Conservation (phyloP, 2,329 filamentous ascomycete genomes). For the Colletotrichum caudatum region DNA sequence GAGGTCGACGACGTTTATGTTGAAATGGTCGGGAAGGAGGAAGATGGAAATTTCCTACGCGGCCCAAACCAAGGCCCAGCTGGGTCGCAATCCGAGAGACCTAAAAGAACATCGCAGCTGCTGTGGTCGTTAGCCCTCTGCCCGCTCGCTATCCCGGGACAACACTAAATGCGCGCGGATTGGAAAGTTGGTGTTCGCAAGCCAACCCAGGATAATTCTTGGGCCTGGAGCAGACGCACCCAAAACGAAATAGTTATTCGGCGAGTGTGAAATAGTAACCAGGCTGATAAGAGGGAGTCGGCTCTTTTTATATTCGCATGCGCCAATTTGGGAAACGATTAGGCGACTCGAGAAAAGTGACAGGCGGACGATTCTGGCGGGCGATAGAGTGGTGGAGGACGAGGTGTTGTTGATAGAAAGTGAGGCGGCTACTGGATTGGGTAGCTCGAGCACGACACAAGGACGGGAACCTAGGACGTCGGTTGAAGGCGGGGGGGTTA, state of each 20-base stretch:
- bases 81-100: slow-evolving; percentile 51
- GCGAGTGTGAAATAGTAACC: neutral
- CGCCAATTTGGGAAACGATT: neutral
- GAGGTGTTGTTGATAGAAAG: slow-evolving; percentile 42
- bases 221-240: slow-evolving; percentile 32
- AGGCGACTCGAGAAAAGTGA: slow-evolving; percentile 11
- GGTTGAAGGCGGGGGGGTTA: slow-evolving; percentile 33
- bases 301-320: slow-evolving; percentile 25
- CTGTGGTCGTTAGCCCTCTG: slow-evolving; percentile 33
- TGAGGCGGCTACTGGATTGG: slow-evolving; percentile 41
- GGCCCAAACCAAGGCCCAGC: slow-evolving; percentile 51
- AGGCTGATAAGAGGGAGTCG: neutral
- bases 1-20: slow-evolving; percentile 39
- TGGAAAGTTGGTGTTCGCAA: slow-evolving; percentile 38
- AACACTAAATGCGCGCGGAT: slow-evolving; percentile 28
- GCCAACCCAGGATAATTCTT: slow-evolving; percentile 31
- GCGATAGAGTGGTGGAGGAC: slow-evolving; percentile 27
- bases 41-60: slow-evolving; percentile 38
- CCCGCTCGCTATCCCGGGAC: slow-evolving; percentile 13
- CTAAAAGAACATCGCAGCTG: slow-evolving; percentile 53
- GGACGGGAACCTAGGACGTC: slow-evolving; percentile 13
- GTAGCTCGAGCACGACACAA: slow-evolving; percentile 31
- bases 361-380: slow-evolving; percentile 33
- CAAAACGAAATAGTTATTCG: slow-evolving; percentile 14
- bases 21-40: slow-evolving; percentile 10